Evolutionary conservation across 2,329 filamentous ascomycete species (phyloP), one percentile per base, ranked within the genome.

Genomic region (Elsinoe fawcettii): DNA sequence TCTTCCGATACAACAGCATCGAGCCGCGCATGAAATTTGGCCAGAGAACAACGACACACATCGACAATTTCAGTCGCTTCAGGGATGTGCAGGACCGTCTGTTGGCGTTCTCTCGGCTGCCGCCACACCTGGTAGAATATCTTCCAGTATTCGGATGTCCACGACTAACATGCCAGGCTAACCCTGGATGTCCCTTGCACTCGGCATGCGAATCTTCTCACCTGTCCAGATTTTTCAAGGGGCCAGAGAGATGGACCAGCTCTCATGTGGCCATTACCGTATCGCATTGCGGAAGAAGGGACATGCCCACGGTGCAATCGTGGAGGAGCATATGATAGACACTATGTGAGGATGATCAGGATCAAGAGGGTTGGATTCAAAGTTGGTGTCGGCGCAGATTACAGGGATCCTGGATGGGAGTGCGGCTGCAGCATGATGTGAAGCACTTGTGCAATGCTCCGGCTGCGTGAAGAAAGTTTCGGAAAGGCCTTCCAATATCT

Each of bases 41-140:
- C 27, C 27, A 30, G 5, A 9, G 9, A 30, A 5, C 9, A 30
- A 5, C 27, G 27, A 30, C 9, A 30, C 27, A 30, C 27, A 9
- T 9, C 27, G 9, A 30, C 5, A 30, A 9, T 5, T 9, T 9
- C 27, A 9, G 27, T 6, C 34, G 11, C 14, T 12, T 5, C 14
- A 37, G 34, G 11, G 1, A 56, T 56, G 54, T 56, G 54, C 41
- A 41, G 54, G 2, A 56, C 54, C 2, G 49, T 49, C 25, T 49
- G n/a, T 25, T 49, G 32, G 18, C 54, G 54, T 5, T 47, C 54
- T 11, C 43, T 27, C 1, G 27, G 37, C 27, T 56, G 54, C 43
- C n/a, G n/a, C 6, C 54, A 56, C 27, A 46, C 54, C 39, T 56
- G 54, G 54, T 56, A 47, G 20, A 25, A n/a, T 25, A 20, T 9